Evolutionary conservation across 83 land plant species (phyloP), one percentile per base, ranked within the genome.

Genomic region (Larix sibirica): DNA sequence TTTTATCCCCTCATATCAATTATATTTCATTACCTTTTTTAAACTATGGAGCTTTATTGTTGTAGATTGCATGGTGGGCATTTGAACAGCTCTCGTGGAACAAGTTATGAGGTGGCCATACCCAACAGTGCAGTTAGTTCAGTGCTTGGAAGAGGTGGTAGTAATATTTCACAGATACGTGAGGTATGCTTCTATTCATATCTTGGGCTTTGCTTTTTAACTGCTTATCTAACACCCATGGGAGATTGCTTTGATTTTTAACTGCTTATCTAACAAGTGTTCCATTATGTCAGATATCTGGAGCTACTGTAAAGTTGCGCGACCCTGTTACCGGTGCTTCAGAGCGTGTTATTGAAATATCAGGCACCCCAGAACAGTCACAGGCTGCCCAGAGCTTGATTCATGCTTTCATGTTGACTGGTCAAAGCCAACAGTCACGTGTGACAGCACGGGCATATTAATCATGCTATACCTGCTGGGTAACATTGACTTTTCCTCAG

Each of bases 121-220:
- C 92, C 95, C 54, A 87, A 84, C 62, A 83, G 84, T 88, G 95
- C 91, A 23, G 68, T 89, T 6, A 80, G 89, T 61, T 90, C 87
- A 87, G 88, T 93, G 6, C 79, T 93, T 76, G 91, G 95, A 4
- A 93, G 91, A 83, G 92, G 91, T 74, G 92, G 95, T 18, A 50
- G 87, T 31, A 89, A 90, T 74, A n/a, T 93, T 3, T 85, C 83
- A 20, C 89, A 90, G 50, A 88, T 93, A 47, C 79, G 87, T 59
- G 85, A 93, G 95, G 95, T 92, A 68, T 5, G 81, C 71, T 60
- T 38, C 7, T 81, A 14, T 63, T 64, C 31, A 64, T 36, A 23
- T 64, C 67, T 2, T 64, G 1, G 6, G 10, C 10, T 18, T 28
- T 28, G 28, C 28, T 28, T 28, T 28, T 28, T 28, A 28, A 28